A percentile compares a stretch with the other conserved stretches of the same genome.
Evolutionary conservation across 2,329 filamentous ascomycete species (phyloP).

Genomic region (Verticillium tricorpus): DNA sequence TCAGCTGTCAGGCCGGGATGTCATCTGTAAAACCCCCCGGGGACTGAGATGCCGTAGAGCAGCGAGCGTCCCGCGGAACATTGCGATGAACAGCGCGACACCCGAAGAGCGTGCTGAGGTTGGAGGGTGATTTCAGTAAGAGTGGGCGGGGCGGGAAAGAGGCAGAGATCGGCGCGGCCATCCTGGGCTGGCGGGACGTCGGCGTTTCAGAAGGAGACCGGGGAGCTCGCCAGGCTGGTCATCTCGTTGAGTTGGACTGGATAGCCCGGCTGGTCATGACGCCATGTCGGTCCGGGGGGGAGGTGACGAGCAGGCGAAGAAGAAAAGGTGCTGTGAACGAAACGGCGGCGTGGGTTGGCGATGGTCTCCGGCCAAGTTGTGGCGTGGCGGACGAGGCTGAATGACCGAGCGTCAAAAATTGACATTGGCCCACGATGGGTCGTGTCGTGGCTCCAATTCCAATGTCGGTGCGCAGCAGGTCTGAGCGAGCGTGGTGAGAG

Average conservation of each 20-base stretch:
- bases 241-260: no score
- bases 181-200: neutral
- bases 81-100: neutral
- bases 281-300: neutral
- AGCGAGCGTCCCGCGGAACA: neutral
- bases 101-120: neutral
- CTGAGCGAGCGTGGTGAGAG: neutral
- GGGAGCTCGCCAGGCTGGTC: neutral
- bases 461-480: neutral
- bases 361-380: neutral
- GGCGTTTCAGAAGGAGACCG: slow-evolving; percentile 5
- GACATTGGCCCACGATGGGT: neutral
- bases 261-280: neutral
- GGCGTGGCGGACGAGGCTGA: neutral
- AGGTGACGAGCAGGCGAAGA: neutral
- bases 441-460: neutral
- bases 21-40: neutral
- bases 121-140: neutral
- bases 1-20: neutral
- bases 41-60: neutral
- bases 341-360: neutral
- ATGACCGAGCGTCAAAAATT: neutral
- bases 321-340: neutral
- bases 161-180: neutral
- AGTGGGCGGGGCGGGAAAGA: neutral